Evolutionary conservation across 2,329 filamentous ascomycete species (phyloP), one percentile per base, ranked within the genome.

Genomic region (Gnomoniopsis smithogilvyi): DNA sequence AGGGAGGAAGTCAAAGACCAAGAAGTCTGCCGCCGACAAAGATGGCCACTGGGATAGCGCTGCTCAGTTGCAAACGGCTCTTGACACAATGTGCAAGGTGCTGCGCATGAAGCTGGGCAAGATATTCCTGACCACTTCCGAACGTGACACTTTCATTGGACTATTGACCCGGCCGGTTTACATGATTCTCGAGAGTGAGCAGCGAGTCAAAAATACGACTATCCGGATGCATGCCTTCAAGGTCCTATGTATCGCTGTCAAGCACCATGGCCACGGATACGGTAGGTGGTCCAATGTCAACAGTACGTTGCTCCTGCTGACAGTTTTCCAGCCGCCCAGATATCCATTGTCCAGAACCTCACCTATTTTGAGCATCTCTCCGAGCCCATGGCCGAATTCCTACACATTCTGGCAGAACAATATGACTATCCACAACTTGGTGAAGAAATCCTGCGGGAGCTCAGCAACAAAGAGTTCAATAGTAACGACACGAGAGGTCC

Each of bases 361-460:
- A 96, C 95, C 6, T 99, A 99, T 72, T 99, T 98, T 68, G 95
- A 99, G 75, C 95, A 99, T 73, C 78, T 99, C n/a, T 94, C 95
- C 0, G 95, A 99, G 70, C 95, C 95, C 1, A 99, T 99, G 95
- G 95, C 95, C 34, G 96, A 99, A 72, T 96, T 99, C 67, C 78
- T 99, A 4, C 92, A 98, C 67, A 99, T 98, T 68, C 80, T 99
- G 26, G 89, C 93, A 1, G 93, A 98, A 71, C 94, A 97, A 77
- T 99, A 98, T 76, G 95, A 99, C 74, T 96, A 98, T 71, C 91
- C 93, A 17, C 95, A 99, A 69, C 81, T 99, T 10, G 89, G 92
- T 4, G 95, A 97, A 71, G 95, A 99, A 70, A 91, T 98, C 33
- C 75, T 99, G 60, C 88, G 92, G 67, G 95, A 99, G 70, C 84